Conservation (phyloP, 306 rosid species). For the Casuarina equisetifolia region DNA sequence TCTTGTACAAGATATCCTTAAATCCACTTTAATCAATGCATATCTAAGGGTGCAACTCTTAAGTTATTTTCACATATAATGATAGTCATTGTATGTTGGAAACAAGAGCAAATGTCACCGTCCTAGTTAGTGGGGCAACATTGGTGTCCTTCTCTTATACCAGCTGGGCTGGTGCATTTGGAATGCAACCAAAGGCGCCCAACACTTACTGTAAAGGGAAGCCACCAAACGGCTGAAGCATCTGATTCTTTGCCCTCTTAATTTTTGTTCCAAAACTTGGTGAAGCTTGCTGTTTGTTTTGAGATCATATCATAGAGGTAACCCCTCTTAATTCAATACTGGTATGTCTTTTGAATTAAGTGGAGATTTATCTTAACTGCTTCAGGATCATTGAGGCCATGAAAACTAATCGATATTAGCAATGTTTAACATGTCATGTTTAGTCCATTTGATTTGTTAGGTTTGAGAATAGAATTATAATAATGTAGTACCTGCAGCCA, state of each 20-base stretch:
- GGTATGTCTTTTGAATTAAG: neutral
- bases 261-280: neutral
- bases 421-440: neutral
- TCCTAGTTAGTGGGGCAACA: neutral
- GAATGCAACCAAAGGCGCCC: neutral
- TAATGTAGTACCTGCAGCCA: neutral
- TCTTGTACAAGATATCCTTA: neutral
- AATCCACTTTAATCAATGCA: neutral
- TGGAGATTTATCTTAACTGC: neutral
- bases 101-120: neutral
- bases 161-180: constrained; percentile 8
- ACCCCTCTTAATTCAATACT: neutral
- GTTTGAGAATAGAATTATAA: neutral
- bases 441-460: neutral
- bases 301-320: neutral
- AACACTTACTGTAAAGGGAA: neutral
- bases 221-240: neutral
- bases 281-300: constrained; percentile 3
- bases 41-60: neutral
- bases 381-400: neutral
- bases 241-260: neutral
- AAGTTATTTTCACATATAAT: neutral
- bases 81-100: neutral
- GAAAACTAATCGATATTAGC: neutral
- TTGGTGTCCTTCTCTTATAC: neutral